Percentiles rank a stretch among this genome's conserved stretches.
Conservation (phyloP, 2,329 filamentous ascomycete species). For the Penicillium vulpinum region DNA sequence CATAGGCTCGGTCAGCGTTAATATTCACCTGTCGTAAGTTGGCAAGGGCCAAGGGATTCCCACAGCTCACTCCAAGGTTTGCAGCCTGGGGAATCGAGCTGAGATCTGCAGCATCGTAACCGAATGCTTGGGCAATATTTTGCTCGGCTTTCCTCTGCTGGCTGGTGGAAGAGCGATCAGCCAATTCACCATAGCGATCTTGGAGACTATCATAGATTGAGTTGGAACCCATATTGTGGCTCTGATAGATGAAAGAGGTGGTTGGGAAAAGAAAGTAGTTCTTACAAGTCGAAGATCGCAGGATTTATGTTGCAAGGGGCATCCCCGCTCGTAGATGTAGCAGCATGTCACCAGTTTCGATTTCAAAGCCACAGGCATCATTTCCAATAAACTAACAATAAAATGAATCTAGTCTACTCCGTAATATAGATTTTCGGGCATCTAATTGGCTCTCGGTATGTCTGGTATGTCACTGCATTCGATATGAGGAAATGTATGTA, state of each 20-base stretch:
- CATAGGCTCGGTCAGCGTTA: fast-evolving
- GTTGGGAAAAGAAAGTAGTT: not conserved
- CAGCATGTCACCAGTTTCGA: not conserved
- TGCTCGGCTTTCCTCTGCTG: not conserved
- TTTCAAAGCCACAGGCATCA: not conserved
- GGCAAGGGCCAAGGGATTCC: not conserved
- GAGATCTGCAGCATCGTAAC: not conserved
- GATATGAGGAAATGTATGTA: too few relatives aligned
- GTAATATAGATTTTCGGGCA: not conserved
- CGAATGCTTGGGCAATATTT: slow-evolving; percentile 2
- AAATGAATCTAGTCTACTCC: not conserved
- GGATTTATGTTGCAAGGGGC: not conserved
- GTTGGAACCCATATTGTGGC: not conserved
- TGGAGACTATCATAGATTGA: not conserved
- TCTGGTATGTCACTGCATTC: not conserved
- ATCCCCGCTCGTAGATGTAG: not conserved
- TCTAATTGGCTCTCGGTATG: not conserved
- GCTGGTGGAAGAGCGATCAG: not conserved
- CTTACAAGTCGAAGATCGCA: not conserved
- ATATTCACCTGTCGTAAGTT: not conserved
- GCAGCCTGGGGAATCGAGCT: not conserved
- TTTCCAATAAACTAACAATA: not conserved
- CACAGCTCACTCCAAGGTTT: slow-evolving; percentile 1
- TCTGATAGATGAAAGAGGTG: too few relatives aligned
- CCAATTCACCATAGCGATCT: slow-evolving; percentile 4